These are phyloP conservation scores for Persicaria maculosa DNA, from an alignment of 148 eudicot species.

Conservation along the genomic window DNA sequence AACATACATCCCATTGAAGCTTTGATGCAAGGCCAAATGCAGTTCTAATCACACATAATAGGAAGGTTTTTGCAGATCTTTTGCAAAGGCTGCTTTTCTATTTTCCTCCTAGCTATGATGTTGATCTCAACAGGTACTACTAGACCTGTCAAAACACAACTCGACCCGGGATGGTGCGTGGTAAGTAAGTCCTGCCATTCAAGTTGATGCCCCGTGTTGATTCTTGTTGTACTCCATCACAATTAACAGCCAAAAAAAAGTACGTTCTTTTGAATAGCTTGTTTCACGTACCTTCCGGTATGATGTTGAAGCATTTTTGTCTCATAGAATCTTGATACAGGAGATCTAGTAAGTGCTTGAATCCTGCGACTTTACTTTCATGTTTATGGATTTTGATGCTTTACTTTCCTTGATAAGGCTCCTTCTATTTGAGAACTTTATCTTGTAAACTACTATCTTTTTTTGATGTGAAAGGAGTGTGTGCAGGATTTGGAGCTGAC, in stretches of 20 bases:
- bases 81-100: too few relatives aligned
- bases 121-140: too few relatives aligned
- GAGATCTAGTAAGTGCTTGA: constrained; percentile 58
- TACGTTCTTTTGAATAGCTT: neutral
- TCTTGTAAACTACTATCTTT: neutral
- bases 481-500: constrained; percentile 72
- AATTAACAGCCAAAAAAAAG: neutral
- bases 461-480: neutral
- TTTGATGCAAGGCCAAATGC: too few relatives aligned
- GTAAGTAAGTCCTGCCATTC: constrained; percentile 23
- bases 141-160: constrained; percentile 17
- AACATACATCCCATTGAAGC: too few relatives aligned
- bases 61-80: too few relatives aligned
- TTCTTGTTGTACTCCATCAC: neutral
- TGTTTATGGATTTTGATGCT: neutral
- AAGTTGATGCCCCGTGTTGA: neutral
- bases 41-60: too few relatives aligned
- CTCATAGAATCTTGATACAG: constrained; percentile 72
- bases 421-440: neutral
- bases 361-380: neutral
- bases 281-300: constrained; percentile 43
- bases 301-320: constrained; percentile 69
- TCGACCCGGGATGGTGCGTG: constrained; percentile 99
- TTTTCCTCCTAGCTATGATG: too few relatives aligned
- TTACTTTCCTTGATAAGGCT: neutral